Evolutionary conservation across 2,329 filamentous ascomycete genomes (phyloP).

Genomic region (Coniosporium tulheliwenetii): DNA sequence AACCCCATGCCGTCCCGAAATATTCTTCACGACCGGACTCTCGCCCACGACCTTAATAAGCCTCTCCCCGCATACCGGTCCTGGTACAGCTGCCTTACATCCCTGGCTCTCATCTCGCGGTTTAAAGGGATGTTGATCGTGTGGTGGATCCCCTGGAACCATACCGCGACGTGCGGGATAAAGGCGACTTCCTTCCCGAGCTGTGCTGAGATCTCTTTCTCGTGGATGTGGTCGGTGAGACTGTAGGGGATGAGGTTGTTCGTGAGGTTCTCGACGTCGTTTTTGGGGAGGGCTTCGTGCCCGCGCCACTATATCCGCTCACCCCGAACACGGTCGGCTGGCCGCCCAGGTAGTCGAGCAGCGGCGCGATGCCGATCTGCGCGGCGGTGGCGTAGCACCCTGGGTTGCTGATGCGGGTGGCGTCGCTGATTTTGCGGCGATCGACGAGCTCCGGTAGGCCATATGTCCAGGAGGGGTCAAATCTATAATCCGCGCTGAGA

Average conservation of each 20-base stretch:
- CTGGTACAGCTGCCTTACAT: constrained; percentile 89
- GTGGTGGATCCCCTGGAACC: constrained; percentile 92
- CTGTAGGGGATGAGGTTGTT: constrained; percentile 88
- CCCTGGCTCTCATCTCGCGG: constrained; percentile 73
- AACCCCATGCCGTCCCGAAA: constrained; percentile 70
- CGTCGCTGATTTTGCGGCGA: constrained; percentile 58
- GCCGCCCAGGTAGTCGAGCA: constrained; percentile 63
- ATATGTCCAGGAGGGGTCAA: constrained; percentile 75
- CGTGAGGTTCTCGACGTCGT: constrained; percentile 67
- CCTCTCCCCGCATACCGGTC: constrained; percentile 89
- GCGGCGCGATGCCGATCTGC: constrained; percentile 73
- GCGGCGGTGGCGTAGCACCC: constrained; percentile 92
- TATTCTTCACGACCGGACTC: constrained; percentile 70
- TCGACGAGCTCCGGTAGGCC: constrained; percentile 75
- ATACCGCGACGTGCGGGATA: constrained; percentile 85
- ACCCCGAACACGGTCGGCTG: constrained; percentile 79
- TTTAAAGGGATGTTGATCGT: constrained; percentile 82
- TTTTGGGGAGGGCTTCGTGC: constrained; percentile 92
- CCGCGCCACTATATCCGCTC: constrained; percentile 86
- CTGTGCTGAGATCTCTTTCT: constrained; percentile 73
- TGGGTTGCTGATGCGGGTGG: constrained; percentile 77
- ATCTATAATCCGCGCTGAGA: constrained; percentile 92
- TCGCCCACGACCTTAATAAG: constrained; percentile 87
- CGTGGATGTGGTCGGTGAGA: constrained; percentile 87
- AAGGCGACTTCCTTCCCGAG: constrained; percentile 65